Evolutionary conservation across 192 early-diverging fungal genomes (phyloP), one percentile per base, ranked within the genome.

Genomic region (Umbelopsis vinacea): DNA sequence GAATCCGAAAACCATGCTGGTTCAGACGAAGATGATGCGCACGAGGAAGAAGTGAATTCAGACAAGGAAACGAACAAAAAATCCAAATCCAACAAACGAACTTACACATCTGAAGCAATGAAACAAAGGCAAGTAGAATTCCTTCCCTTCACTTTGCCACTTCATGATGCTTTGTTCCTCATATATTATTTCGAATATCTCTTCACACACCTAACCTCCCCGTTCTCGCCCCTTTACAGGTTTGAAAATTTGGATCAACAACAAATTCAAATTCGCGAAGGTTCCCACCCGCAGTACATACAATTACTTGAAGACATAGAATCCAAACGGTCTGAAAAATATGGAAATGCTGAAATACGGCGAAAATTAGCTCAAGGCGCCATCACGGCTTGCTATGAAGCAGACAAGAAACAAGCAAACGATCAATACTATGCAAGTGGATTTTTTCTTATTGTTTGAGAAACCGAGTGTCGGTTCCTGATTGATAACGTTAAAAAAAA

Each of bases 371-470:
- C 67, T 47, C 73, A 74, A 69, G 40, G 23, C 17, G 67, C 52
- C 38, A 69, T 79, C 21, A 54, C 47, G 14, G 74, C 68, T 22
- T 63, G 69, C 23, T 74, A 69, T 43, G 9, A 67, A 6, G 73
- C 77, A 19, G 73, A 79, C 33, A 54, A 69, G 22, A 47, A 79
- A 29, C n/a, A 38, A 24, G 77, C 77, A 26, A 71, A 67, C 68
- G 73, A 74, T 43, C 69, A 79, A 53, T 79, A 48, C 45, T 70
- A 79, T 55, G 77, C 71, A 74, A 71, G 70, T 66, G 9, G n/a
- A 37, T 6, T 43, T 29, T 67, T 19, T 37, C 52, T 19, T 19
- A 23, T 45, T 33, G 24, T 53, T 19, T 43, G 22, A 35, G 38
- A 40, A 22, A 19, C 6, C 6, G 38, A 0, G 48, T 4, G 14